phyloP scores from a whole-genome alignment of 345 rosid species.

The Salix suchowensis region DNA sequence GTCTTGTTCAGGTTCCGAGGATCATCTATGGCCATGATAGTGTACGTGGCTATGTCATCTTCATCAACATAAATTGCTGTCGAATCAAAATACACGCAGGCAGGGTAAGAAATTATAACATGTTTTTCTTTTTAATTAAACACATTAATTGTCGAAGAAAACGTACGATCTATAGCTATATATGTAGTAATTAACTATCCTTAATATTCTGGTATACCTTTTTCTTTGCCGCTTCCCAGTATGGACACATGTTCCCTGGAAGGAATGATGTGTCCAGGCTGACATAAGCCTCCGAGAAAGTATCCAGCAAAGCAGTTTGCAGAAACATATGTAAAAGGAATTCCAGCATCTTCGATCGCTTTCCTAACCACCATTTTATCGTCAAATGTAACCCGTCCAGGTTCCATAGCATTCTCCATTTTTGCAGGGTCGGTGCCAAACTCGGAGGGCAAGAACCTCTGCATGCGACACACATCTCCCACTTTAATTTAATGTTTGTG shows the following conservation, averaged over 20 bases:
- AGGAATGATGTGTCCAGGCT: conserved; percentile 49
- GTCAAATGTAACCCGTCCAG: conserved; percentile 48
- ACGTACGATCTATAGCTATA: not conserved
- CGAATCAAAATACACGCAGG: not conserved
- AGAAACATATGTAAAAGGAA: conserved; percentile 44
- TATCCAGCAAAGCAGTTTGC: conserved; percentile 64
- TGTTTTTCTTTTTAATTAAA: not conserved
- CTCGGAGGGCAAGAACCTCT: conserved; percentile 59
- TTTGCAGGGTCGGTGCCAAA: conserved; percentile 50
- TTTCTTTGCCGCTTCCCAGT: conserved; percentile 43
- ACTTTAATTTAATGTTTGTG: too few relatives aligned
- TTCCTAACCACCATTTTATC: conserved; percentile 56
- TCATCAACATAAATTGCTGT: conserved; percentile 53
- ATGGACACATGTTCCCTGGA: conserved; percentile 38
- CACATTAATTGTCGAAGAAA: not conserved
- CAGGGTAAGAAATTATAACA: not conserved
- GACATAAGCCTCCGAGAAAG: conserved; percentile 49
- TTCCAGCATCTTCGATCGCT: conserved; percentile 44
- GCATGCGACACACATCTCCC: not conserved
- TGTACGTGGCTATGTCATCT: conserved; percentile 51
- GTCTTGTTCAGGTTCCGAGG: conserved; percentile 52
- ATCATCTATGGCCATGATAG: conserved; percentile 35
- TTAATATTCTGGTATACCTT: conserved; percentile 11
- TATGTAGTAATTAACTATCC: not conserved
- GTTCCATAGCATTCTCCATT: conserved; percentile 51